Conservation (phyloP, 2,329 filamentous ascomycete species). For the Bipolaris cookei region DNA sequence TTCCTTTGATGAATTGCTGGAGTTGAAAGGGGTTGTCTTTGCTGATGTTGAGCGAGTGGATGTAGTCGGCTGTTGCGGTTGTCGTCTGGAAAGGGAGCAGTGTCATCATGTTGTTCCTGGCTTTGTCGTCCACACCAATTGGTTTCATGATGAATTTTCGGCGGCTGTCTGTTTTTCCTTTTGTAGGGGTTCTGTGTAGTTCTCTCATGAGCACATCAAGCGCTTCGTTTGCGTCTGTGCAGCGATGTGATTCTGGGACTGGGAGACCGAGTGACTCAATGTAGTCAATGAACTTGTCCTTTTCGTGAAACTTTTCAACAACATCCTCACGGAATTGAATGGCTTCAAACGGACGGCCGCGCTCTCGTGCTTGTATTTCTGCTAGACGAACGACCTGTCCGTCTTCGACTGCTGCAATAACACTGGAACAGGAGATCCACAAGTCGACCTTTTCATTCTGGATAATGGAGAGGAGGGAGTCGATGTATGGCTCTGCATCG, state of each 20-base stretch:
- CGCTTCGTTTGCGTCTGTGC: constrained; percentile 61
- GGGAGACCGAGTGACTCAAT: constrained; percentile 55
- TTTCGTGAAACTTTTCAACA: constrained; percentile 67
- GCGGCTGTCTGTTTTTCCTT: constrained; percentile 29
- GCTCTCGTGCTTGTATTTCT: constrained; percentile 57
- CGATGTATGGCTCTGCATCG: constrained; percentile 60
- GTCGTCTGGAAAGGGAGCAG: constrained; percentile 64
- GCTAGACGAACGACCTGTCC: constrained; percentile 61
- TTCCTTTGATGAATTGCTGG: constrained; percentile 68
- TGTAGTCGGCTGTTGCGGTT: constrained; percentile 61
- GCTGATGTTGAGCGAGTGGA: constrained; percentile 63
- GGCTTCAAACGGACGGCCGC: constrained; percentile 63
- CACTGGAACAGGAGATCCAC: constrained; percentile 77
- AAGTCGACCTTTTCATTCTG: constrained; percentile 67
- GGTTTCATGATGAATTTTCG: constrained; percentile 71
- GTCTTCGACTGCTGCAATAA: constrained; percentile 69
- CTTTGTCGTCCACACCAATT: constrained; percentile 66
- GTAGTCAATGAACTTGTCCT: constrained; percentile 68
- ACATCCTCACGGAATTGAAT: constrained; percentile 67
- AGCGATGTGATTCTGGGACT: constrained; percentile 54
- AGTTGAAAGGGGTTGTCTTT: constrained; percentile 66
- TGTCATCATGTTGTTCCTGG: constrained; percentile 66
- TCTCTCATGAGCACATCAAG: constrained; percentile 57
- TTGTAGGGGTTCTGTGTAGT: constrained; percentile 15
- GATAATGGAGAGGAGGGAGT: constrained; percentile 65